Evolutionary conservation across 345 rosid genomes (phyloP), one percentile per base, ranked within the genome.

Genomic region (Camelina laxa): DNA sequence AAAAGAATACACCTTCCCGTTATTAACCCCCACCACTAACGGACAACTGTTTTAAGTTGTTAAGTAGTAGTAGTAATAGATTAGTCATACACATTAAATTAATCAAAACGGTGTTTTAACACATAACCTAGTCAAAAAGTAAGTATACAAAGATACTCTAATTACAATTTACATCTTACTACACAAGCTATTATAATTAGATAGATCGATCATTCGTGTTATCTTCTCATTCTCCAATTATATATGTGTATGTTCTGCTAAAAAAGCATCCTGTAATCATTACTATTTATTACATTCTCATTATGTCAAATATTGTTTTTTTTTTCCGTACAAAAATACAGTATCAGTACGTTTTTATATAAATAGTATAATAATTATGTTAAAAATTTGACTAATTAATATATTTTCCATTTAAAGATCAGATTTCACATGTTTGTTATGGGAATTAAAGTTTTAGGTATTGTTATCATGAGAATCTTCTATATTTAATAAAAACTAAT

Each of bases 141-240:
- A 61, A 61, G 50, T 61, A 33, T 15, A 6, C 4, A 63, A 24
- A 3, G 24, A 14, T 3, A 45, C 31, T 56, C 47, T 44, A n/a
- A 30, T 56, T 24, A 47, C 50, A 44, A 20, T 45, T 64, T 56
- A 69, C 59, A 54, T 60, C 48, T 60, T 75, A 20, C 5, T 21
- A 20, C 15, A 36, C 65, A 72, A 71, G 68, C 57, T 31, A 11
- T 27, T 54, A 48, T 36, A 48, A 69, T 41, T 49, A 27, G 21
- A 70, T 56, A 62, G 57, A 72, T 66, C 66, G 48, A 60, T 67
- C 19, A 60, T 67, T 67, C 41, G 27, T 54, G 27, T 54, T 50
- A 59, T 65, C 69, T 72, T 72, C 65, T 72, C 78, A 78, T 72
- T 61, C 31, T 42, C 65, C 78, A 78, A 78, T 78, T 53, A 71